Evolutionary conservation across 805 yeast species (phyloP).

Genomic region (Phaffomyces antillensis): DNA sequence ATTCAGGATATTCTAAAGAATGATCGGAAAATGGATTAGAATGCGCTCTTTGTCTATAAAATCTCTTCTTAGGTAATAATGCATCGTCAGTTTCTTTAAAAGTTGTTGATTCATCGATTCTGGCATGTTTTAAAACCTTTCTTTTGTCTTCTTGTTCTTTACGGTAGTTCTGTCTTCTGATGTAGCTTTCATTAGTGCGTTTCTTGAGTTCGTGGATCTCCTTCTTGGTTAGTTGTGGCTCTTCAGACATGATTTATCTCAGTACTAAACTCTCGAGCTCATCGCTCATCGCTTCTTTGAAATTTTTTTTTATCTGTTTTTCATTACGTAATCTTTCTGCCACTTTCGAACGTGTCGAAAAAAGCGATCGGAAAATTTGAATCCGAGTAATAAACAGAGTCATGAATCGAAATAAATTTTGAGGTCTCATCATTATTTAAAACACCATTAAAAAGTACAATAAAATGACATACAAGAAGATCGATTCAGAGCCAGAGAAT

Average conservation of each 20-base stretch:
- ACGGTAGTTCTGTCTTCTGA: constrained; percentile 33
- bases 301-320: neutral
- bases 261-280: too few relatives aligned
- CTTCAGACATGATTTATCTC: too few relatives aligned
- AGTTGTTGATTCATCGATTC: constrained; percentile 31
- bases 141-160: constrained; percentile 43
- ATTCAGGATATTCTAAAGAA: constrained; percentile 75
- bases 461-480: neutral
- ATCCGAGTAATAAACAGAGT: too few relatives aligned
- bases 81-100: constrained; percentile 12
- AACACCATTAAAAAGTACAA: neutral
- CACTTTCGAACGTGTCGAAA: neutral
- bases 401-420: neutral
- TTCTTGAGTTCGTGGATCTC: constrained; percentile 12
- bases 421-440: neutral
- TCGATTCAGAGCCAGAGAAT: constrained; percentile 43
- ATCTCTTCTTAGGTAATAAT: constrained; percentile 71
- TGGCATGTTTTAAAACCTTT: constrained; percentile 39
- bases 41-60: constrained; percentile 94
- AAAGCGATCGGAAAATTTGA: neutral
- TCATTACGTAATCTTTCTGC: neutral
- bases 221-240: constrained; percentile 9
- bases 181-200: constrained; percentile 17
- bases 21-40: constrained; percentile 97
- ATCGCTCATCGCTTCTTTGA: too few relatives aligned